Percentiles rank a stretch among this genome's conserved stretches.
Evolutionary conservation across 2,329 filamentous ascomycete species (phyloP).

Genomic region (Xylariales sp.): DNA sequence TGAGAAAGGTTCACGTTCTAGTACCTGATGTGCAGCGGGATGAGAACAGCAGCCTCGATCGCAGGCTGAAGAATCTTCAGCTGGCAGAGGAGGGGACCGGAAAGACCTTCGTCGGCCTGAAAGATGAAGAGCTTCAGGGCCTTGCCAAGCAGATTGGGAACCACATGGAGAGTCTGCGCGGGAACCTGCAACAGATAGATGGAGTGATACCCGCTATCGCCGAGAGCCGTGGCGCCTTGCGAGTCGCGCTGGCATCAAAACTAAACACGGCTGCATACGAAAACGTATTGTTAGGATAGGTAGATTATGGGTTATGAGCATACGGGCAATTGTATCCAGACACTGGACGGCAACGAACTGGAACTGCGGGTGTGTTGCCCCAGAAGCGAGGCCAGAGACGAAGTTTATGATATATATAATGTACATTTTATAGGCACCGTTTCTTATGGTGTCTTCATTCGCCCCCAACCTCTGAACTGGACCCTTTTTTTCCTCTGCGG

Average conservation of each 20-base stretch:
- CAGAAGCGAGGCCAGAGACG: too few species aligned
- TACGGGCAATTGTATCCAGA: too few species aligned
- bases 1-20: conserved; percentile 46
- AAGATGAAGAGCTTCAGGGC: conserved; percentile 39
- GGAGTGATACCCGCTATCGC: conserved; percentile 45
- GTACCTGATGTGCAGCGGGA: conserved; percentile 31
- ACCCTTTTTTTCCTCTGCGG: too few species aligned
- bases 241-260: conserved; percentile 41
- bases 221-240: conserved; percentile 44
- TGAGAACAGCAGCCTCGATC: conserved; percentile 5
- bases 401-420: too few species aligned
- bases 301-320: too few species aligned
- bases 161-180: conserved; percentile 53
- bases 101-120: conserved; percentile 17
- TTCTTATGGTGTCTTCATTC: too few species aligned
- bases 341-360: too few species aligned
- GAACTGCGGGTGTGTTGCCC: too few species aligned
- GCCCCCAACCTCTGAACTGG: too few species aligned
- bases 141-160: conserved; percentile 44
- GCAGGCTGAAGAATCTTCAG: conserved; percentile 12
- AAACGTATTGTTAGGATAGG: conserved; percentile 38
- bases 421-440: too few species aligned
- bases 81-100: conserved; percentile 12
- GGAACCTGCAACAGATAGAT: conserved; percentile 50
- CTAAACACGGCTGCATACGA: conserved; percentile 42